A percentile compares a stretch with the other conserved stretches of the same genome.
Evolutionary conservation across 257 asterid species (phyloP).

Genomic region (Plantago major): DNA sequence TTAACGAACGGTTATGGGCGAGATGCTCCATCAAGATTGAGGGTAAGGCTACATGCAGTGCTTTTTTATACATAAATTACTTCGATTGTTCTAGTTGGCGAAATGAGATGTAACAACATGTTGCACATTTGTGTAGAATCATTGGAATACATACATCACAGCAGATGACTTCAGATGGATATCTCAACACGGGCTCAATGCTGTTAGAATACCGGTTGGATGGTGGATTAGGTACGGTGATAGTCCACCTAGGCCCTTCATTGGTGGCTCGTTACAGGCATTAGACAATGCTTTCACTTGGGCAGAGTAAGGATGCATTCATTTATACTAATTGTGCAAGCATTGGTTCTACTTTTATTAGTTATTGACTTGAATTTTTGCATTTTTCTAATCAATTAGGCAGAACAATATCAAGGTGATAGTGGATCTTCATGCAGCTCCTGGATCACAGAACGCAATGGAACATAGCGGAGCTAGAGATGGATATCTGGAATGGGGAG

Average conservation of each 20-base stretch:
- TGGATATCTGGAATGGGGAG: conserved; percentile 73
- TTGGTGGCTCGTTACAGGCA: conserved; percentile 67
- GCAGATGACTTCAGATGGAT: conserved; percentile 65
- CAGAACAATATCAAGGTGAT: conserved; percentile 64
- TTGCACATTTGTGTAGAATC: conserved; percentile 41
- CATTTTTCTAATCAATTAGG: conserved; percentile 21
- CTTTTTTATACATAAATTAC: background rate
- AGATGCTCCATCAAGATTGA: conserved; percentile 47
- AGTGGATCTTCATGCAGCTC: conserved; percentile 85
- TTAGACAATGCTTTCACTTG: conserved; percentile 81
- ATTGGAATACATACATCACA: conserved; percentile 62
- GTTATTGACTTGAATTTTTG: too few species aligned
- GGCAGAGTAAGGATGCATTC: conserved; percentile 52
- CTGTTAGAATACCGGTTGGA: conserved; percentile 87
- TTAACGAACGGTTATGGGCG: conserved; percentile 80
- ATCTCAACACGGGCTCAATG: conserved; percentile 60
- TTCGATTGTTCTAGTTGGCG: background rate
- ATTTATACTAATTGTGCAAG: conserved; percentile 5
- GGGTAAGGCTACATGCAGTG: conserved; percentile 33
- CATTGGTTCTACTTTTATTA: too few species aligned
- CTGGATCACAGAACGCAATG: conserved; percentile 84
- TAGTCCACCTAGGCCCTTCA: conserved; percentile 67
- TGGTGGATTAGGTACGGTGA: conserved; percentile 92
- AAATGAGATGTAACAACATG: background rate
- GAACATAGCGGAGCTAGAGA: conserved; percentile 90